Evolutionary conservation across 2,329 filamentous ascomycete species (phyloP), one percentile per base, ranked within the genome.

Genomic region (Alternaria brassicicola): DNA sequence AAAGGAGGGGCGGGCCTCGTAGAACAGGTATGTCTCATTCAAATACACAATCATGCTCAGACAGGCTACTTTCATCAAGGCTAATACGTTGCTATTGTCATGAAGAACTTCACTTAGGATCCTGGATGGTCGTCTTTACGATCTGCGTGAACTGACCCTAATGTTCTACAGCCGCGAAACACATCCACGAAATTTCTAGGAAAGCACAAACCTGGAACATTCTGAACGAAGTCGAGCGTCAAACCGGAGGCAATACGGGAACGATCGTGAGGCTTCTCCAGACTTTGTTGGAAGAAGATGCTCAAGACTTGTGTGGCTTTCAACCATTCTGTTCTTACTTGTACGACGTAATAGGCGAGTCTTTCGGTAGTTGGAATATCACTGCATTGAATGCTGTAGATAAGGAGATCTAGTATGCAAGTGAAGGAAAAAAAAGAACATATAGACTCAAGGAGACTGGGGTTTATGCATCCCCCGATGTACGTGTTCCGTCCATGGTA

Each of bases 201-300:
- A 77, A 77, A 58, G 72, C 72, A 6, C 62, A 70, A 13, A 65
- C 76, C 15, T 77, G 73, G 73, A 70, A 66, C 21, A 63, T 75
- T 3, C 53, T 77, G 15, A 64, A 72, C 17, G 68, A 74, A 25
- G 70, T 76, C 13, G 70, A 76, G 35, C 63, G 53, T 43, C 62
- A 72, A 35, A 66, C 73, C n/a, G 72, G 73, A 13, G 75, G 75
- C 49, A 68, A 71, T 8, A 75, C 72, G 3, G 46, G 61, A 25
- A 67, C 62, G 17, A 67, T 67, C 12, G 70, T 75, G 9, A 69
- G 64, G 36, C 62, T 70, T 35, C 61, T 76, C 3, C 72, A 75
- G 50, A 61, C 62, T 9, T 57, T 73, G 15, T 58, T 70, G 3
- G 70, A 74, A 39, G 48, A 63, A 43, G 43, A 50, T 8, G 17